Evolutionary conservation across 441 rosid genomes (phyloP), one percentile per base, ranked within the genome.

Genomic region (Sinapis alba): DNA sequence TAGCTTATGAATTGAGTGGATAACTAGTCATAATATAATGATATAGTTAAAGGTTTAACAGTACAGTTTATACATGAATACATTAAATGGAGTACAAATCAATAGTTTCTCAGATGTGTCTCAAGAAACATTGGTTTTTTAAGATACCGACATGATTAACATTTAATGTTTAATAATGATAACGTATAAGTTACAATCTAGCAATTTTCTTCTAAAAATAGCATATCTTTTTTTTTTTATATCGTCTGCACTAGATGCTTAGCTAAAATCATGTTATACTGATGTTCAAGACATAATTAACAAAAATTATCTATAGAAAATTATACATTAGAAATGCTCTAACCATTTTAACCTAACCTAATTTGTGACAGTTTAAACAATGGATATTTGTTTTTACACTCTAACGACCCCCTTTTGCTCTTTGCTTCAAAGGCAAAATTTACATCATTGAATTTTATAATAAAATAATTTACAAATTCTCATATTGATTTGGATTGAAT

Each of bases 1-100:
- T 63, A 64, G 54, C 50, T 63, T 56, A 56, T 41, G 28, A 28
- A 30, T 32, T 57, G 47, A 56, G 72, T 77, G 72, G 80, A 51
- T 61, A 32, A 45, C 50, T 61, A 58, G 61, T 63, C 51, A 63
- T 38, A 58, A 58, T 57, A 57, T 57, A 57, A 57, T 24, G 56
- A 50, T 18, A 50, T 50, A 50, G 23, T 18, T 15, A 13, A 26
- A 26, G 28, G 28, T 3, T 11, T n/a, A 34, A 68, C 36, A 69
- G 7, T 41, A 8, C 1, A 8, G 50, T 43, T n/a, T 54, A 21
- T 28, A 38, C 6, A 38, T 38, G 47, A 38, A 38, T 38, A 38
- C 12, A 38, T 3, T 38, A 38, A 38, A 38, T 38, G 12, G n/a
- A n/a, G n/a, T 38, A 38, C 15, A 38, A 38, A 38, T 15, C 47